Evolutionary conservation across 148 eudicot species (phyloP).

Genomic region (Beta vulgaris): DNA sequence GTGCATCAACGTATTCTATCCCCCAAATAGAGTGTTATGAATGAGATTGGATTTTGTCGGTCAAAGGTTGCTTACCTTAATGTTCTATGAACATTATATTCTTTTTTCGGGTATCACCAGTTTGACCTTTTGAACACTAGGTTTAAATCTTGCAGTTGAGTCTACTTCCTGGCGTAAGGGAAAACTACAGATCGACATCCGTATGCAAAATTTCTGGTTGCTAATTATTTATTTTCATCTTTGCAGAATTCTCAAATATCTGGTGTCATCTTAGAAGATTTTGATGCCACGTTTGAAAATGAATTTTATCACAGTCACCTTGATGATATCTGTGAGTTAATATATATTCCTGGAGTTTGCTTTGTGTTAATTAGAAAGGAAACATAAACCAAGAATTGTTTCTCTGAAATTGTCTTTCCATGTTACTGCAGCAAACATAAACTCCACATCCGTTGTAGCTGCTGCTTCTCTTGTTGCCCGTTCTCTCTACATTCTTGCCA

Average conservation of each 20-base stretch:
- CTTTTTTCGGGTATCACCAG: background rate
- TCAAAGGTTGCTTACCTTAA: background rate
- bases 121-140: background rate
- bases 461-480: slow-evolving; percentile 94
- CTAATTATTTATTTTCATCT: slow-evolving; percentile 8
- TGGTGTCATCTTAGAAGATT: slow-evolving; percentile 84
- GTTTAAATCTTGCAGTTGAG: background rate
- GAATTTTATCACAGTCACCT: slow-evolving; percentile 86
- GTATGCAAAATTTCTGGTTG: background rate
- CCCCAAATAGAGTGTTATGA: background rate
- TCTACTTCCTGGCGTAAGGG: background rate
- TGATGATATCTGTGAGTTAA: slow-evolving; percentile 71
- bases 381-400: background rate
- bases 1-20: too few species aligned
- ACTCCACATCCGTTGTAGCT: slow-evolving; percentile 72
- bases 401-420: slow-evolving; percentile 5
- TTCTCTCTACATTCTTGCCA: slow-evolving; percentile 75
- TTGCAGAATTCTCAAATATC: slow-evolving; percentile 69
- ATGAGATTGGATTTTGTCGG: background rate
- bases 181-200: background rate
- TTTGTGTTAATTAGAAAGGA: slow-evolving; percentile 1
- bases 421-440: slow-evolving; percentile 68
- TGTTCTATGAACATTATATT: background rate
- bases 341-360: slow-evolving; percentile 6
- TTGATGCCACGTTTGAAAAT: slow-evolving; percentile 66